A percentile compares a stretch with the other conserved stretches of the same genome.
Conservation (phyloP, 352 stramenopile genomes). For the Phytophthora tubulina region DNA sequence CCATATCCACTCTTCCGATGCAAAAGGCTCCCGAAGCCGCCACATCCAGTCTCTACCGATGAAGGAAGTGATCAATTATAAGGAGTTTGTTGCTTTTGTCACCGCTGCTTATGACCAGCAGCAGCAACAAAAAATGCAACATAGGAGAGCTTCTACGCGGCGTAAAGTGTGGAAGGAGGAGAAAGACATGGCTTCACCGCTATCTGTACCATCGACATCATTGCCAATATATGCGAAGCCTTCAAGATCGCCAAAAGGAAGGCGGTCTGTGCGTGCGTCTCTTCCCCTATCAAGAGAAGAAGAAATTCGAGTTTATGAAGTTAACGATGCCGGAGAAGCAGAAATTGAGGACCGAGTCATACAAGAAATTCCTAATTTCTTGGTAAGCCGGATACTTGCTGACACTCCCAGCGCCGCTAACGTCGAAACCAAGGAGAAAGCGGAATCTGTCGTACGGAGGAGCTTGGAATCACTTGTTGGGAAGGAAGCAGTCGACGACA, state of each 20-base stretch:
- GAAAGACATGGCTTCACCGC: not conserved
- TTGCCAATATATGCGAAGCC: conserved; percentile 38
- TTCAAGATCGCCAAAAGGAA: conserved; percentile 5
- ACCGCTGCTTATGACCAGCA: conserved; percentile 60
- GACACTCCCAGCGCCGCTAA: conserved; percentile 6
- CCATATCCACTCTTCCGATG: conserved; percentile 43
- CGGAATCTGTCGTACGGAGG: conserved; percentile 30
- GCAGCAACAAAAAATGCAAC: conserved; percentile 28
- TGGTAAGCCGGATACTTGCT: conserved; percentile 46
- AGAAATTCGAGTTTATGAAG: conserved; percentile 32
- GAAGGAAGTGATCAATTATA: conserved; percentile 80
- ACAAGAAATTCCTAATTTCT: conserved; percentile 38
- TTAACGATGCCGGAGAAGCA: conserved; percentile 6
- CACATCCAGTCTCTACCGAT: conserved; percentile 39
- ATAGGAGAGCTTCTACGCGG: not conserved
- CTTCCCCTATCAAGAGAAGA: conserved; percentile 3
- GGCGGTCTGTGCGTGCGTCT: not conserved
- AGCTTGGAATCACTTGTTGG: conserved; percentile 52
- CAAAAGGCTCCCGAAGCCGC: conserved; percentile 3
- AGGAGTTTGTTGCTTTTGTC: conserved; percentile 80
- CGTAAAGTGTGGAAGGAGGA: conserved; percentile 2
- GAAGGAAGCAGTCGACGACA: conserved; percentile 37
- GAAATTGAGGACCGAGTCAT: conserved; percentile 40
- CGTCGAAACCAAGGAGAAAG: conserved; percentile 11
- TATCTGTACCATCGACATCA: conserved; percentile 26